Evolutionary conservation across 257 asterid genomes (phyloP).

Genomic region (Buddleja alternifolia): DNA sequence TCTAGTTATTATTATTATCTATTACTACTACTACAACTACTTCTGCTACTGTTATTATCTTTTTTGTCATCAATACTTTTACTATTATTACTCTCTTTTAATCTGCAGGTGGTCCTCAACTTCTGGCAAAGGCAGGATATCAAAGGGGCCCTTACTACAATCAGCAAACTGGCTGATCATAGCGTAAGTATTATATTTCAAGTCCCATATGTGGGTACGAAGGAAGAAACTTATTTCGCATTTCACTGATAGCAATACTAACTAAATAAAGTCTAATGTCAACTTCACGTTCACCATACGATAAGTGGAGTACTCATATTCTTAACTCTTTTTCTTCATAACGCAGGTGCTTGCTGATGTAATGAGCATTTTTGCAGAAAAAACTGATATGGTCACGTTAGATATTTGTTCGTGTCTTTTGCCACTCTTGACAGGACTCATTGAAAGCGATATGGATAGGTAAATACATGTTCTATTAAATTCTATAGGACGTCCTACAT

Average conservation of each 20-base stretch:
- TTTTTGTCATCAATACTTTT: not conserved
- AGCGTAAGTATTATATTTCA: constrained; percentile 59
- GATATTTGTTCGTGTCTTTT: constrained; percentile 83
- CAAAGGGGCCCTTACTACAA: constrained; percentile 73
- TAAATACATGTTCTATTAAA: constrained; percentile 31
- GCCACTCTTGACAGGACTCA: constrained; percentile 79
- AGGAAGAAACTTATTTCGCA: not conserved
- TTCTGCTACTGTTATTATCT: no score
- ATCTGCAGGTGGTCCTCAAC: constrained; percentile 67
- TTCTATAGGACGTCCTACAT: not conserved
- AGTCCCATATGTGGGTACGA: constrained; percentile 19
- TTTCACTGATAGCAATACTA: constrained; percentile 16
- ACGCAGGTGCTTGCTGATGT: constrained; percentile 96
- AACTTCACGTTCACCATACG: constrained; percentile 22
- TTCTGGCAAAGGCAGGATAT: constrained; percentile 90
- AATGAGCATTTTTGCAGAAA: constrained; percentile 70
- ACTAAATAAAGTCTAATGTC: constrained; percentile 20
- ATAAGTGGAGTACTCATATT: constrained; percentile 16
- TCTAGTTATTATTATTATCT: no score
- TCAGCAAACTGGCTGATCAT: constrained; percentile 83
- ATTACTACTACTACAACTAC: no score
- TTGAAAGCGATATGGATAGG: constrained; percentile 86
- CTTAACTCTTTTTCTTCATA: constrained; percentile 19
- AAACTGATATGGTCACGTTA: constrained; percentile 70
- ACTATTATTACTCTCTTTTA: not conserved